Base-by-base conservation (phyloP, 2,329 filamentous ascomycete species). In the Cladophialophora immunda region DNA sequence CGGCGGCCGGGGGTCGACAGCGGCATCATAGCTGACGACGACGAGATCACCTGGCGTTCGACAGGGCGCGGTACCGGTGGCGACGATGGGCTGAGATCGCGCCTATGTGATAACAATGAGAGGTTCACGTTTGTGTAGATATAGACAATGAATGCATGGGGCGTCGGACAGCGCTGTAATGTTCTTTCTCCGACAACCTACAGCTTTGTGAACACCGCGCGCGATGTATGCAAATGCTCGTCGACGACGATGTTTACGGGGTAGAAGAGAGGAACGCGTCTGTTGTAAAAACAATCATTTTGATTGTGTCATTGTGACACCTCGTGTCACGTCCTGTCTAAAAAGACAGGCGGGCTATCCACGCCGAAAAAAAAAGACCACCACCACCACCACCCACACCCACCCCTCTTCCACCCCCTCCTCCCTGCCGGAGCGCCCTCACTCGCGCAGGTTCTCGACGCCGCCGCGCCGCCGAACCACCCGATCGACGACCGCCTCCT, bases 401-500 rank as follows among this genome's bases (percentile, higher is more conserved):
- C 15, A 4, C 15, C 19, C n/a, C 1, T 9, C 27, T 2, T 9
- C 27, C 25, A 3, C 25, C 50, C 19, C 47, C n/a, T 15, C 53
- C 53, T 4, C 32, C 53, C 53, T 15, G 32, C 53, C 27, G 29
- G 34, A 22, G 55, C 41, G 19, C 29, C 15, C 19, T 52, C 17
- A 53, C 2, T 15, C 7, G 29, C 47, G 34, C 15, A 62, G 52
- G 7, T 19, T 19, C 38, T 62, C 60, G 34, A 55, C 34, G 17
- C 50, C 50, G 17, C 52, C 52, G 34, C 60, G 60, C 13, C 60
- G 60, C 9, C 60, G 60, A 32, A 62, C 50, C 47, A 45, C 60
- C 36, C 32, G 60, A 25, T 41, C 29, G 34, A 25, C 45, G 22
- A 25, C 7, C n/a, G 45, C 45, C 45, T 50, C 45, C 45, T 50